A percentile compares a stretch with the other conserved stretches of the same genome.
phyloP scores from a whole-genome alignment of 345 rosid genomes.

The Cochlearia excelsa region DNA sequence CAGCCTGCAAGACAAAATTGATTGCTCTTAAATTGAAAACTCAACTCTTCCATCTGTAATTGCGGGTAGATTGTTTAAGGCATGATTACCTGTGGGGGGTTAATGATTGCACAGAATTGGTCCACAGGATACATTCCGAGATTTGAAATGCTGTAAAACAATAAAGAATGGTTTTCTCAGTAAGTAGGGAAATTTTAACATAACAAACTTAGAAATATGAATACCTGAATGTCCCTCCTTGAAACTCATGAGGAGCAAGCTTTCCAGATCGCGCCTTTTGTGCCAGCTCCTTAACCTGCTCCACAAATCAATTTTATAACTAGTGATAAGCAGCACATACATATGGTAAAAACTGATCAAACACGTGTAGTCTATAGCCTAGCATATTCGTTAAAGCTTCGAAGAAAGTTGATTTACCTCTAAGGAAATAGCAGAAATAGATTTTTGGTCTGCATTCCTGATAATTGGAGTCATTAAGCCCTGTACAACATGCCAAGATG shows the following conservation, averaged over 20 bases:
- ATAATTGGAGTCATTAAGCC: constrained; percentile 96
- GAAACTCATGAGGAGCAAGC: constrained; percentile 86
- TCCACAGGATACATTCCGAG: constrained; percentile 98
- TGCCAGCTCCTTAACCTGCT: constrained; percentile 88
- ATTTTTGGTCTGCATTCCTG: constrained; percentile 89
- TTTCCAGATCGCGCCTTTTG: constrained; percentile 91
- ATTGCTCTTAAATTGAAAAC: background rate
- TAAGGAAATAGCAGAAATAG: constrained; percentile 71
- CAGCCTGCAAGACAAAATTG: constrained; percentile 54
- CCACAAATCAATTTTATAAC: constrained; percentile 15
- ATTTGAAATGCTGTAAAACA: constrained; percentile 82
- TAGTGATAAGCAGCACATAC: background rate
- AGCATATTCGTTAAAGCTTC: constrained; percentile 8
- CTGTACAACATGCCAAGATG: constrained; percentile 44
- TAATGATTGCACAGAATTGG: constrained; percentile 89
- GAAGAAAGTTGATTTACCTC: constrained; percentile 51
- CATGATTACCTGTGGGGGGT: constrained; percentile 85
- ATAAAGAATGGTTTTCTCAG: constrained; percentile 15
- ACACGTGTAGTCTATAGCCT: constrained; percentile 14
- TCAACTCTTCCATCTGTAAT: background rate
- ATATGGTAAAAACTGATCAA: constrained; percentile 6
- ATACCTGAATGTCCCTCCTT: constrained; percentile 97
- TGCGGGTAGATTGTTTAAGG: constrained; percentile 9
- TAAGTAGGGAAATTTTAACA: constrained; percentile 16
- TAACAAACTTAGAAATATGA: constrained; percentile 3